Conservation (phyloP, 805 yeast genomes). For the Candida takata region DNA sequence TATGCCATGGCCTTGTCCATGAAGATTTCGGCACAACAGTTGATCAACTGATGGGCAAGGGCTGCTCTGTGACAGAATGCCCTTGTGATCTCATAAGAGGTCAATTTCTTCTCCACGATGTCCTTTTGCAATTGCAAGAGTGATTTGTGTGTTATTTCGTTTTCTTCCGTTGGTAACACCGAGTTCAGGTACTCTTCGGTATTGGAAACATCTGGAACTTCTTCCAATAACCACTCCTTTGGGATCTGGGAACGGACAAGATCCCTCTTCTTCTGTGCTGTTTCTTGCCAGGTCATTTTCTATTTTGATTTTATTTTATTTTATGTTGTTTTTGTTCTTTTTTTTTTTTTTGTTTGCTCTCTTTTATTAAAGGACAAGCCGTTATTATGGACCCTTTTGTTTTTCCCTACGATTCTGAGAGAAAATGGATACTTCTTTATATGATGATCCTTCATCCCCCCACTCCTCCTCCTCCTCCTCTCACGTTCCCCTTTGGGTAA, state of each 20-base stretch:
- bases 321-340: too few species aligned
- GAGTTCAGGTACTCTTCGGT: conserved; percentile 4
- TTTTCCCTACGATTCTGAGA: too few species aligned
- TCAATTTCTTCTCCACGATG: conserved; percentile 5
- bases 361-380: too few species aligned
- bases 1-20: conserved; percentile 46
- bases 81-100: conserved; percentile 8
- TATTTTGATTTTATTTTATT: background rate
- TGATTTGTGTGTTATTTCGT: conserved; percentile 3
- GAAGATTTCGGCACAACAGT: conserved; percentile 30
- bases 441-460: too few species aligned
- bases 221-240: conserved; percentile 8
- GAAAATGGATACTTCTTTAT: too few species aligned
- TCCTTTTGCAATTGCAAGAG: conserved; percentile 6
- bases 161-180: conserved; percentile 5
- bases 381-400: too few species aligned
- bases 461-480: too few species aligned
- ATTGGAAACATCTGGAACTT: conserved; percentile 2
- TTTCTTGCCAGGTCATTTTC: conserved; percentile 13
- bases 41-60: conserved; percentile 45
- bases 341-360: too few species aligned
- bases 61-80: conserved; percentile 4
- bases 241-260: conserved; percentile 10
- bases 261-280: conserved; percentile 11
- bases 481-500: too few species aligned